A percentile compares a stretch with the other conserved stretches of the same genome.
Conservation (phyloP, 1,284 basidiomycete genomes). For the Xerocomus cyaneibrunnescens region DNA sequence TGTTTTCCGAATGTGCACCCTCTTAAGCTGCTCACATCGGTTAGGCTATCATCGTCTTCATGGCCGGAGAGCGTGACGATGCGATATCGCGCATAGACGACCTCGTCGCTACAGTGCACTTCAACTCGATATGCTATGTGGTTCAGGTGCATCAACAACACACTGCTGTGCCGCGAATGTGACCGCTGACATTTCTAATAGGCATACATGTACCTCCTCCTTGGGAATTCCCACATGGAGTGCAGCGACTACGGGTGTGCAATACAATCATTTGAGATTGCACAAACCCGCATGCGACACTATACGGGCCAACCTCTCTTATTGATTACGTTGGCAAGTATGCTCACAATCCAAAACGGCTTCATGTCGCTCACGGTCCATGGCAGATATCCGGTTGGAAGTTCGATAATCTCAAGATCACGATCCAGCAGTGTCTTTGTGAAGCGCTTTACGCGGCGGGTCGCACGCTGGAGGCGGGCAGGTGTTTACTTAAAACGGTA, state of each 20-base stretch:
- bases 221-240: not conserved
- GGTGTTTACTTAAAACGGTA: too few relatives aligned
- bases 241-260: not conserved
- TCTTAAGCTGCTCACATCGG: not conserved
- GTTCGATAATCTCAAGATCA: too few relatives aligned
- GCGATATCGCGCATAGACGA: not conserved
- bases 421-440: too few relatives aligned
- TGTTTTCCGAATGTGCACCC: not conserved
- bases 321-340: not conserved
- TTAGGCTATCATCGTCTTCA: conserved; percentile 1
- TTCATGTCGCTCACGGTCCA: too few relatives aligned
- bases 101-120: not conserved
- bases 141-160: not conserved
- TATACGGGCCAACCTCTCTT: not conserved
- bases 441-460: too few relatives aligned
- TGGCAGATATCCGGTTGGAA: too few relatives aligned
- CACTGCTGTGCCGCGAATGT: not conserved
- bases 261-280: not conserved
- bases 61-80: not conserved
- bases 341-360: too few relatives aligned
- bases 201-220: too few relatives aligned
- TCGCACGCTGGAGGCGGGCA: too few relatives aligned
- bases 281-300: not conserved
- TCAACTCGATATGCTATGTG: not conserved
- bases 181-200: not conserved